These are phyloP conservation scores for Waitea zeae DNA, from an alignment of 1,284 basidiomycete species.

Conservation along the genomic window DNA sequence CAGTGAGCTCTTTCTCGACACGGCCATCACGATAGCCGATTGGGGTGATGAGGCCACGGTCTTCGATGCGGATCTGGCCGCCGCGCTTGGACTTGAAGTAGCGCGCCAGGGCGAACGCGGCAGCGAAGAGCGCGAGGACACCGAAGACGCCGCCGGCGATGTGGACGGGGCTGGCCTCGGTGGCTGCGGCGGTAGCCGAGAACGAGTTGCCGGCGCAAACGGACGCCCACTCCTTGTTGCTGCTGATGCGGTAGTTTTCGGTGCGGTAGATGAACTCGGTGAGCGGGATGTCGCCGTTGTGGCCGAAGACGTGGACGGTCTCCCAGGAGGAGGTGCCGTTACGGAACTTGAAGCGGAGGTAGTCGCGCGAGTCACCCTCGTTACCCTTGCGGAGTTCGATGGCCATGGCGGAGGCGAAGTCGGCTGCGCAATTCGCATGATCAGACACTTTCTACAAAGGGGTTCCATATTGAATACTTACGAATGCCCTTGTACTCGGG, in stretches of 20 bases:
- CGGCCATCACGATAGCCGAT: too few relatives aligned
- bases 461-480: slow-evolving; percentile 17
- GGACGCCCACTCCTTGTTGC: slow-evolving; percentile 50
- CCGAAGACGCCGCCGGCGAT: background rate
- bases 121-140: too few relatives aligned
- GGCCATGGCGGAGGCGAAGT: slow-evolving; percentile 62
- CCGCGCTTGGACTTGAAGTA: too few relatives aligned
- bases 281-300: slow-evolving; percentile 53
- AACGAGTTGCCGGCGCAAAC: slow-evolving; percentile 20
- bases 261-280: slow-evolving; percentile 65
- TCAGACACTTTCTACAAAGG: slow-evolving; percentile 1
- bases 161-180: background rate
- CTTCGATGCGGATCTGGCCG: too few relatives aligned
- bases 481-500: slow-evolving; percentile 48
- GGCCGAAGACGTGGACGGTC: slow-evolving; percentile 50
- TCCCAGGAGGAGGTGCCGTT: slow-evolving; percentile 56
- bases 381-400: slow-evolving; percentile 64
- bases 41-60: too few relatives aligned
- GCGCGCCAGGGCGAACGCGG: too few relatives aligned
- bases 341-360: slow-evolving; percentile 72
- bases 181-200: background rate
- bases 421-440: slow-evolving; percentile 25
- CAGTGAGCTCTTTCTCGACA: too few relatives aligned
- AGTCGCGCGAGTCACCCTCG: slow-evolving; percentile 59
- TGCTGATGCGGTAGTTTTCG: slow-evolving; percentile 50